A percentile compares a stretch with the other conserved stretches of the same genome.
Conservation (phyloP, 768 basidiomycete species). For the Suillus sp. region DNA sequence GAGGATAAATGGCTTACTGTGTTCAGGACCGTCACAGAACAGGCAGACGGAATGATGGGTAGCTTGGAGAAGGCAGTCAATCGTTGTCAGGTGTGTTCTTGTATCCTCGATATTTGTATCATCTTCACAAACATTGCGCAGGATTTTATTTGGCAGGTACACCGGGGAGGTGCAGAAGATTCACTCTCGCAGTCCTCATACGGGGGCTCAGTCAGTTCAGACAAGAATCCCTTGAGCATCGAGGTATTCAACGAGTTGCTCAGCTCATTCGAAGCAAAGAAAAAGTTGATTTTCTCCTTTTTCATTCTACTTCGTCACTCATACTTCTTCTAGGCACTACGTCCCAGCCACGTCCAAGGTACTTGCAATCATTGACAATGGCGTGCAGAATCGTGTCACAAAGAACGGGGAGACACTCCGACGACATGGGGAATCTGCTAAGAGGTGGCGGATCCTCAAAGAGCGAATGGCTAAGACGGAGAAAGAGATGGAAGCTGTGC, state of each 20-base stretch:
- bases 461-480: slow-evolving; percentile 83
- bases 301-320: slow-evolving; percentile 16
- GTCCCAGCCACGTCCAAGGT: slow-evolving; percentile 93
- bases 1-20: slow-evolving; percentile 98
- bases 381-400: slow-evolving; percentile 88
- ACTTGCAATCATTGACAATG: slow-evolving; percentile 91
- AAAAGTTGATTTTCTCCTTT: slow-evolving; percentile 58
- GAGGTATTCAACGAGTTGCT: slow-evolving; percentile 68
- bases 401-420: slow-evolving; percentile 96
- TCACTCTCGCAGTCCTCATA: slow-evolving; percentile 43
- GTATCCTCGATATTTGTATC: slow-evolving; percentile 13
- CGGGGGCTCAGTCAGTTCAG: slow-evolving; percentile 47
- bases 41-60: slow-evolving; percentile 97
- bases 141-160: slow-evolving; percentile 88
- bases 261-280: slow-evolving; percentile 85
- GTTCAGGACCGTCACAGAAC: slow-evolving; percentile 90
- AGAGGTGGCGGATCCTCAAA: slow-evolving; percentile 78
- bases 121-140: slow-evolving; percentile 30
- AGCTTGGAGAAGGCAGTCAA: slow-evolving; percentile 92
- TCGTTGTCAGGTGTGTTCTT: slow-evolving; percentile 74
- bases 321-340: slow-evolving; percentile 67
- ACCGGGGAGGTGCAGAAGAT: slow-evolving; percentile 55
- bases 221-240: slow-evolving; percentile 53
- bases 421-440: slow-evolving; percentile 85
- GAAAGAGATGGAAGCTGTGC: slow-evolving; percentile 74